phyloP scores from a whole-genome alignment of 2,329 filamentous ascomycete genomes.

The Claviceps sp. region DNA sequence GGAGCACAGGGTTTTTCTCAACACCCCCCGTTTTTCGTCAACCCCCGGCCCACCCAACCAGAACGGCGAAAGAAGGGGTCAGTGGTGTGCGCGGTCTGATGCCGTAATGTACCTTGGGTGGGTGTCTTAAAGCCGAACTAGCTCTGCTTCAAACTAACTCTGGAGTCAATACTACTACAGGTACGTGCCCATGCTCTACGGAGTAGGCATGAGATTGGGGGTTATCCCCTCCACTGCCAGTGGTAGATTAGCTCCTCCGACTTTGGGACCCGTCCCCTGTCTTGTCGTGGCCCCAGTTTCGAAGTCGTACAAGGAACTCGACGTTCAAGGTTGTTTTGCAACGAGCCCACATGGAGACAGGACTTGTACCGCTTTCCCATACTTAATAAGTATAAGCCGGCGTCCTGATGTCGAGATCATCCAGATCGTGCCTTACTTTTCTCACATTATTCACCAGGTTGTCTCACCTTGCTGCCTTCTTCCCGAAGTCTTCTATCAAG shows the following conservation, averaged over 20 bases:
- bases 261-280: conserved; percentile 2
- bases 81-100: background rate
- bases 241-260: conserved; percentile 6
- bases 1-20: background rate
- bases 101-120: background rate
- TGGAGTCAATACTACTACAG: background rate
- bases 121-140: conserved; percentile 3
- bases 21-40: background rate
- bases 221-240: conserved; percentile 6
- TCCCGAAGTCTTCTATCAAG: background rate
- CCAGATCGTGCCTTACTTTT: conserved; percentile 1
- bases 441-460: background rate
- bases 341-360: background rate
- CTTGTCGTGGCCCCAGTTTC: background rate
- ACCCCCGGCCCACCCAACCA: background rate
- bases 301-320: background rate
- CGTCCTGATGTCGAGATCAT: background rate
- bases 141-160: conserved; percentile 2
- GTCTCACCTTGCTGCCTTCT: background rate
- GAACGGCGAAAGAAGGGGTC: background rate
- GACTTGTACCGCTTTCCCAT: background rate
- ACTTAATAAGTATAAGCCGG: conserved; percentile 2
- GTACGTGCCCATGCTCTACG: conserved; percentile 2
- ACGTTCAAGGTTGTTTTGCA: background rate
- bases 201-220: conserved; percentile 1